These are phyloP conservation scores for Moringa oleifera DNA, from an alignment of 345 rosid genomes.

Conservation along the genomic window DNA sequence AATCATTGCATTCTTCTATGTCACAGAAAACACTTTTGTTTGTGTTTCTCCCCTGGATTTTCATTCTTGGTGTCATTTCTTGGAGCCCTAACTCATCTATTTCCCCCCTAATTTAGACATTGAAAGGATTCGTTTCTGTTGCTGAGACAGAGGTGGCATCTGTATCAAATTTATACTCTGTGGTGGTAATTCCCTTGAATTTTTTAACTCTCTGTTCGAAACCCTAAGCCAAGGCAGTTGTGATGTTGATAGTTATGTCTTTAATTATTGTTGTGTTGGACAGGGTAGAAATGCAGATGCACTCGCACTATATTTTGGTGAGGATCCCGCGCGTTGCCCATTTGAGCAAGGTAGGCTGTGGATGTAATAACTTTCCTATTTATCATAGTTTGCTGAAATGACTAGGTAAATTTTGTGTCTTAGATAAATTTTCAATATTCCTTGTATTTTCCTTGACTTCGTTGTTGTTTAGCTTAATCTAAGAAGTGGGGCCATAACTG, in stretches of 20 bases:
- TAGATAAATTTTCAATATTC: background rate
- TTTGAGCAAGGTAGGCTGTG: conserved; percentile 85
- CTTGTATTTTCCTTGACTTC: background rate
- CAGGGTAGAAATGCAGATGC: conserved; percentile 99
- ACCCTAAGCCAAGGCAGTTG: conserved; percentile 1
- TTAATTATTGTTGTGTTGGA: conserved; percentile 17
- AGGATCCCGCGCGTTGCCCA: conserved; percentile 94
- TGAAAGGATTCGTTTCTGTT: conserved; percentile 63
- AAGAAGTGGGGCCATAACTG: background rate
- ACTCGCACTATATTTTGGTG: conserved; percentile 88
- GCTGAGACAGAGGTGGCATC: conserved; percentile 82
- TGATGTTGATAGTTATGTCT: conserved; percentile 7
- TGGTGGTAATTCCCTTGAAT: conserved; percentile 68
- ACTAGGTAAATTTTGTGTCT: background rate
- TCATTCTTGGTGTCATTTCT: background rate
- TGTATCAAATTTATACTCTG: conserved; percentile 69
- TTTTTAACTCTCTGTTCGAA: conserved; percentile 16
- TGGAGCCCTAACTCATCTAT: background rate
- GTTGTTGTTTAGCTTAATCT: background rate
- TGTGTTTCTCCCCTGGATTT: background rate
- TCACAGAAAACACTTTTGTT: background rate
- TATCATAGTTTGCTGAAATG: background rate
- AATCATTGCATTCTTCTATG: background rate
- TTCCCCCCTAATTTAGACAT: conserved; percentile 37
- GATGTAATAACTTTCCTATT: background rate